Evolutionary conservation across 257 asterid species (phyloP).

Genomic region (Jaltomata sinuosa): DNA sequence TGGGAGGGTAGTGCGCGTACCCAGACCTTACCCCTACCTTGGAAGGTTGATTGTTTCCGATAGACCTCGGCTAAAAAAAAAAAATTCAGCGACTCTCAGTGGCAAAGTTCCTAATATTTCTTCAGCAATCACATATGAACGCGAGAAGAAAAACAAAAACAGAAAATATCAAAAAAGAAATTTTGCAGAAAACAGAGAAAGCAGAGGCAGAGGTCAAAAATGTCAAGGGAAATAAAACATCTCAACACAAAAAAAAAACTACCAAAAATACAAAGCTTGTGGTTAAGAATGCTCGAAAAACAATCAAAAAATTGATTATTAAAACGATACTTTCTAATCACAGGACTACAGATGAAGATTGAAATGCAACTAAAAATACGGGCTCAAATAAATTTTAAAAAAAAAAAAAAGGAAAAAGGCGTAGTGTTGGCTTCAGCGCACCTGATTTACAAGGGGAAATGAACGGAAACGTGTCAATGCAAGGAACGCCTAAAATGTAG

Average conservation of each 20-base stretch:
- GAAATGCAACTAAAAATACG: not conserved
- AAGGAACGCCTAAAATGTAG: not conserved
- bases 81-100: too few species aligned
- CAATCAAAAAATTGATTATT: not conserved
- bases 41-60: too few species aligned
- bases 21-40: too few species aligned
- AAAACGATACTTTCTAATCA: not conserved
- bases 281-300: not conserved
- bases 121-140: not conserved
- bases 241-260: not conserved
- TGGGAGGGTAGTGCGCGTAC: too few species aligned
- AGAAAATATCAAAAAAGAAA: not conserved
- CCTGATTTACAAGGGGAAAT: not conserved
- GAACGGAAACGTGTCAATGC: not conserved
- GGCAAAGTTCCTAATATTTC: not conserved
- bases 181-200: not conserved
- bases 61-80: too few species aligned
- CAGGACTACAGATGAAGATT: not conserved
- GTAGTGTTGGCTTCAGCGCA: not conserved
- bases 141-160: not conserved
- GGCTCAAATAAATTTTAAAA: not conserved
- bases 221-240: not conserved
- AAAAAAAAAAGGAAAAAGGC: not conserved
- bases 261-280: not conserved
- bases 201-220: not conserved